Evolutionary conservation across 176 grass and related monocot species (phyloP), one percentile per base, ranked within the genome.

Genomic region (Lolium rigidum): DNA sequence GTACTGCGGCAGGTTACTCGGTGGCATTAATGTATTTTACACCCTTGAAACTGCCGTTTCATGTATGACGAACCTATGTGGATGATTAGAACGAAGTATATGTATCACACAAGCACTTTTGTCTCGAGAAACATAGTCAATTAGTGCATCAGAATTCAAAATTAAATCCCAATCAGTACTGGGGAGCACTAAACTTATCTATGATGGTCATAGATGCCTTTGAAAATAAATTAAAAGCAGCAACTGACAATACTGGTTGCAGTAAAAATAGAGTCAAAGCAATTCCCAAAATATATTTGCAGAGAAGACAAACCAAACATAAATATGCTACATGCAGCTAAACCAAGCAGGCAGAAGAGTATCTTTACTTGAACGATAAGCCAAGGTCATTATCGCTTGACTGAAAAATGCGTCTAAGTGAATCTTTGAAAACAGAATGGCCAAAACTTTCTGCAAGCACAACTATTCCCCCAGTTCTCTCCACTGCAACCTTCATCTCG

Each of bases 391-490:
- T 80, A 62, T 95, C 95, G 15, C 87, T 88, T 79, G 91, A 90
- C 78, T 89, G 89, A 85, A 98, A 98, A 91, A 98, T 90, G 57
- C 74, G 88, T 67, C 82, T 88, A 71, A 98, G 88, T 60, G 95
- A 98, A 81, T 93, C 89, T 87, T 98, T 98, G 41, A 98, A 98
- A 85, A 98, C 91, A 83, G 93, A 89, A 87, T 93, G 95, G 48
- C 95, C 95, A 90, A 98, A 98, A 88, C 95, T 98, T 88, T 98
- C 95, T 78, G 95, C 86, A 73, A 98, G 89, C 37, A 98, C 91
- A 58, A 93, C 91, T 88, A 98, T 92, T 50, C 95, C 95, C 49
- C 95, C 95, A 35, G 89, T 98, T 74, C 91, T 93, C 76, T 98
- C 95, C 67, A 98, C 90, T 77, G 93, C 89, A 86, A 98, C 93